Percentiles rank a stretch among this genome's conserved stretches.
Evolutionary conservation across 495 filamentous ascomycete genomes (phyloP).

Genomic region (Penicillium pulvis): DNA sequence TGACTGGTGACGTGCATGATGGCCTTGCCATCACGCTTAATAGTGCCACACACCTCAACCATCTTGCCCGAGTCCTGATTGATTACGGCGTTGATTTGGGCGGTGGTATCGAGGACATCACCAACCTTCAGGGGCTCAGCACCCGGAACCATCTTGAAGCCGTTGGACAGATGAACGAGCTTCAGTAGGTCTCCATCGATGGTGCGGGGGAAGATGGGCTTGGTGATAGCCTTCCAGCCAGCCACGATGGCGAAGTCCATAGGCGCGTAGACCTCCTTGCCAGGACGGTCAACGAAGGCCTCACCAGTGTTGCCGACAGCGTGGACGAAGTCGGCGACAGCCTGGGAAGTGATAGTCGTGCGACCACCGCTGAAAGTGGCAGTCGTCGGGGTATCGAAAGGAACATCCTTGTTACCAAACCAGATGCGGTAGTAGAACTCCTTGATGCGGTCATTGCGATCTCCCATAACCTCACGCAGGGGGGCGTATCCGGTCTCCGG

Average conservation of each 20-base stretch:
- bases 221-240: conserved; percentile 98
- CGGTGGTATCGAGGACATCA: conserved; percentile 88
- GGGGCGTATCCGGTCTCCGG: conserved; percentile 94
- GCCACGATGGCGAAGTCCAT: conserved; percentile 99
- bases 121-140: conserved; percentile 93
- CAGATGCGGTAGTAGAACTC: conserved; percentile 94
- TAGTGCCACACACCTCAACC: conserved; percentile 98
- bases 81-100: conserved; percentile 95
- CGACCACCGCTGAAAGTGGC: conserved; percentile 87
- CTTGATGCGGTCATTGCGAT: conserved; percentile 93
- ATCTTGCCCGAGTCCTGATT: conserved; percentile 99
- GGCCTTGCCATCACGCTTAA: conserved; percentile 79
- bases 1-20: conserved; percentile 99
- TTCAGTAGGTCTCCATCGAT: conserved; percentile 95
- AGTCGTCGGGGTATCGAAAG: conserved; percentile 81
- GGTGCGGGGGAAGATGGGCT: conserved; percentile 92
- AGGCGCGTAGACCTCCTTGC: conserved; percentile 90
- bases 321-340: conserved; percentile 97
- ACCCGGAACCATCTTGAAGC: conserved; percentile 97
- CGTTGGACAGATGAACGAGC: conserved; percentile 93
- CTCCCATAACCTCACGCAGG: conserved; percentile 92
- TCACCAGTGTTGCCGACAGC: conserved; percentile 97
- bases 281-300: conserved; percentile 96
- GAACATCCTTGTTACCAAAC: conserved; percentile 86
- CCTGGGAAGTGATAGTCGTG: conserved; percentile 81